These are phyloP conservation scores for Xylaria sp. DNA, from an alignment of 2,329 filamentous ascomycete genomes.

Conservation along the genomic window DNA sequence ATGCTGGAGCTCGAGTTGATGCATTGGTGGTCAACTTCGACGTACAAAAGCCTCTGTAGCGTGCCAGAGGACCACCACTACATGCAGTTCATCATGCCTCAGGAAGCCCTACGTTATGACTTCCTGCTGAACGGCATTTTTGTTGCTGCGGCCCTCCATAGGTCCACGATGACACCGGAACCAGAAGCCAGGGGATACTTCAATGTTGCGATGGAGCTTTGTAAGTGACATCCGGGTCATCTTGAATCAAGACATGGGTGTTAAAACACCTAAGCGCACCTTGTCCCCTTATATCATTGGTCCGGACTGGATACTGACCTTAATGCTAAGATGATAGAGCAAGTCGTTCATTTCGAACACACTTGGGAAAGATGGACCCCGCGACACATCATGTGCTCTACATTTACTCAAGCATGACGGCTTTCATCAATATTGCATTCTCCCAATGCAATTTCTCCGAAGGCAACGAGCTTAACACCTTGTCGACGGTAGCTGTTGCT, in stretches of 20 bases:
- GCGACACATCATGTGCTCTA: slow-evolving; percentile 47
- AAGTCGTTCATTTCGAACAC: slow-evolving; percentile 47
- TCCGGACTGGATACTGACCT: slow-evolving; percentile 20
- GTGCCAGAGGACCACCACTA: slow-evolving; percentile 52
- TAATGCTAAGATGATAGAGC: slow-evolving; percentile 43
- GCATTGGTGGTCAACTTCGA: slow-evolving; percentile 61
- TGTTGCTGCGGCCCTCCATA: slow-evolving; percentile 50
- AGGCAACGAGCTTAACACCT: slow-evolving; percentile 33
- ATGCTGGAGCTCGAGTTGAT: slow-evolving; percentile 60
- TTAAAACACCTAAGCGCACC: background rate
- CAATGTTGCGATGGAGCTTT: slow-evolving; percentile 49
- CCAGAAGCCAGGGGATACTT: slow-evolving; percentile 42
- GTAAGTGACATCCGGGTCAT: slow-evolving; percentile 27
- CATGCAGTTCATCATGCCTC: slow-evolving; percentile 49
- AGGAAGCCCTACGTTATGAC: slow-evolving; percentile 51
- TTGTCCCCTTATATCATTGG: background rate
- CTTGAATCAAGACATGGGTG: background rate
- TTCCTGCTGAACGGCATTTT: slow-evolving; percentile 54
- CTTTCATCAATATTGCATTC: slow-evolving; percentile 46
- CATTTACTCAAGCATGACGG: slow-evolving; percentile 47
- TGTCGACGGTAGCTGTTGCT: slow-evolving; percentile 41
- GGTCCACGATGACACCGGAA: slow-evolving; percentile 41
- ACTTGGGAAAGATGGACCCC: slow-evolving; percentile 45
- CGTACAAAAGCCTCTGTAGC: slow-evolving; percentile 53
- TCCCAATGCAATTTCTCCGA: slow-evolving; percentile 40